These are phyloP conservation scores for Eimeria acervulina DNA, from an alignment of 169 alveolate genomes.

Conservation along the genomic window DNA sequence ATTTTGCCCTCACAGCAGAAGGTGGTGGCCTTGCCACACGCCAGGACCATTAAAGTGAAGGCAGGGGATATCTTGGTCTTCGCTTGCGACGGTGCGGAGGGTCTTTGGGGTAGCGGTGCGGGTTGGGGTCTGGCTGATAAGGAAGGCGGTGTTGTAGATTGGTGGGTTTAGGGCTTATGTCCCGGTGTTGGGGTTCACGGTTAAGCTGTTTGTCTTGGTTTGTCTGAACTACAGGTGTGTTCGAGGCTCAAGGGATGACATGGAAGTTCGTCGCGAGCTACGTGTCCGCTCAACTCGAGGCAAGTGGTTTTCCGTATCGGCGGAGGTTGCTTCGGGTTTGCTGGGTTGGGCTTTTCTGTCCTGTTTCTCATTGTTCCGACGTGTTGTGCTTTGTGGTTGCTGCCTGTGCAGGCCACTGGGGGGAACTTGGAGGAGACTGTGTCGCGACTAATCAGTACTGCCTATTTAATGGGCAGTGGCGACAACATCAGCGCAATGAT, in stretches of 20 bases:
- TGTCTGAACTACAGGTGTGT: constrained; percentile 2
- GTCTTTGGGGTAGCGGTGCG: not conserved
- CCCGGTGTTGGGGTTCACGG: not conserved
- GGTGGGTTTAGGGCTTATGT: not conserved
- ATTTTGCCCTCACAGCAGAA: constrained; percentile 56
- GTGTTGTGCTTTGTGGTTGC: not conserved
- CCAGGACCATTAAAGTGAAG: not conserved
- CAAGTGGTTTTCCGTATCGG: not conserved
- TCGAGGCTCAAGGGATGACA: constrained; percentile 53
- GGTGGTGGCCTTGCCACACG: constrained; percentile 74
- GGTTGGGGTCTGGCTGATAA: not conserved
- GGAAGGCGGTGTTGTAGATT: not conserved
- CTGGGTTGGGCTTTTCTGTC: not conserved
- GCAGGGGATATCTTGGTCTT: constrained; percentile 71
- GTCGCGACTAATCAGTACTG: not conserved
- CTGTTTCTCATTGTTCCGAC: not conserved
- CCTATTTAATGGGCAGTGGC: constrained; percentile 32
- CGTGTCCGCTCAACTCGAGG: constrained; percentile 27
- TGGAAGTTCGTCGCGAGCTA: constrained; percentile 41
- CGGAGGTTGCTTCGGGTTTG: not conserved
- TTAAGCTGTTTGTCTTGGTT: not conserved
- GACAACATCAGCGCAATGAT: constrained; percentile 46
- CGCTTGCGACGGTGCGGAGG: constrained; percentile 33
- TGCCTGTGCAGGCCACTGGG: constrained; percentile 16
- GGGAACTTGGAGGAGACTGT: constrained; percentile 37